Evolutionary conservation across 148 eudicot genomes (phyloP), one percentile per base, ranked within the genome.

Genomic region (Talinum fruticosum): DNA sequence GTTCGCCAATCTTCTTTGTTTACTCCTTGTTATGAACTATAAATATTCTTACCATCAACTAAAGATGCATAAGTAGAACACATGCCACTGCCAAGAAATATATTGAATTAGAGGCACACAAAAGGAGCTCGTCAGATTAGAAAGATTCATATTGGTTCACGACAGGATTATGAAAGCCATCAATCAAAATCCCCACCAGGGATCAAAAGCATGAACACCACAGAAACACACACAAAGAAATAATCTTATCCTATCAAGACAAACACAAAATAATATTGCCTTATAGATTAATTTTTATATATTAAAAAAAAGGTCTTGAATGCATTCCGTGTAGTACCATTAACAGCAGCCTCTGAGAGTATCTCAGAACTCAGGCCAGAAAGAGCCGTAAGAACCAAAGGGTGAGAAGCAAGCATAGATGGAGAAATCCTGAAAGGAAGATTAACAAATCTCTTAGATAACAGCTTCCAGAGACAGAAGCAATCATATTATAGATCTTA

Each of bases 261-360:
- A n/a, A 10, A 70, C 29, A 29, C 15, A 26, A 76, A 47, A 29
- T 41, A 36, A 18, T 35, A 59, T 24, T n/a, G 18, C 64, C 24
- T 34, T 66, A 28, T 18, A 71, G 38, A 28, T 36, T 41, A 0
- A 41, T 8, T 41, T 41, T 8, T 41, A 8, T 14, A 41, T n/a
- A 41, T 41, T 41, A 3, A 36, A 28, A 35, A 24, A 30, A 2
- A 53, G 15, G 37, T 16, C 62, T 45, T 62, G 30, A 18, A 79
- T 66, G 69, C 70, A 19, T 82, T 49, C 41, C 30, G 71, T 47
- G 54, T 64, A 64, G 71, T 90, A 94, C 99, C 99, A 90, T 96
- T 96, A 61, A 91, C 97, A 35, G 97, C 85, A 82, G 97, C 95
- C 87, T 96, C 99, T 12, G 91, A 89, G 23, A 93, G 85, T 67